Evolutionary conservation across 108 stramenopile genomes (phyloP), one percentile per base, ranked within the genome.

Genomic region (Pelagomonas calceolata): DNA sequence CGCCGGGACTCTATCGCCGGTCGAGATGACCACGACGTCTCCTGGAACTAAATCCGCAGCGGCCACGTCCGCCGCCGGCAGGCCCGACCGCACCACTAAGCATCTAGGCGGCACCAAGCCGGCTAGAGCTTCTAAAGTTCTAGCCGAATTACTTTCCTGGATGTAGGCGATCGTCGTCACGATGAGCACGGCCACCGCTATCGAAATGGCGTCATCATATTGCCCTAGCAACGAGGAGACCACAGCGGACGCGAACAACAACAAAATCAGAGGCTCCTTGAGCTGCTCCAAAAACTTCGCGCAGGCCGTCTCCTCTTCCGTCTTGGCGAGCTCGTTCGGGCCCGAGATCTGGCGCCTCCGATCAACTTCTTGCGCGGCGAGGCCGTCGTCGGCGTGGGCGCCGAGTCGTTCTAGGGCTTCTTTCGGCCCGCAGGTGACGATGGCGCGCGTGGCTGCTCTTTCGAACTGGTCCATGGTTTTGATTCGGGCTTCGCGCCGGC

Each of bases 1-100:
- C 21, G 98, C 98, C n/a, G 98, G 96, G 16, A 99, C 89, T 1
- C 94, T 83, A 77, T 96, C 94, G 35, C 95, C 95, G 32, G 88
- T 82, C 30, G 78, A 70, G 75, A 99, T 80, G 51, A 93, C 66
- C 5, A 99, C 85, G 34, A 96, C 70, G 83, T 99, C 98, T 0
- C 98, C 98, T 26, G 95, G 85, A 16, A 99, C 95, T 32, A 97
- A 73, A 37, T 94, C 88, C 34, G 75, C 70, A 4, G 96, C 96
- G 32, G 84, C 87, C 67, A 92, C 82, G 29, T 79, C 78, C 44
- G 83, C 87, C 66, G 76, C 35, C 0, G 87, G 88, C 65, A 75
- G 76, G 29, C 93, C 91, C 79, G 89, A 90, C 15, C 92, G 84
- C 12, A 94, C 67, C 4, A 92, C 93, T 3, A 89, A 87, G 69